Conservation (phyloP, 1,284 basidiomycete genomes). For the Ustilago tritici region DNA sequence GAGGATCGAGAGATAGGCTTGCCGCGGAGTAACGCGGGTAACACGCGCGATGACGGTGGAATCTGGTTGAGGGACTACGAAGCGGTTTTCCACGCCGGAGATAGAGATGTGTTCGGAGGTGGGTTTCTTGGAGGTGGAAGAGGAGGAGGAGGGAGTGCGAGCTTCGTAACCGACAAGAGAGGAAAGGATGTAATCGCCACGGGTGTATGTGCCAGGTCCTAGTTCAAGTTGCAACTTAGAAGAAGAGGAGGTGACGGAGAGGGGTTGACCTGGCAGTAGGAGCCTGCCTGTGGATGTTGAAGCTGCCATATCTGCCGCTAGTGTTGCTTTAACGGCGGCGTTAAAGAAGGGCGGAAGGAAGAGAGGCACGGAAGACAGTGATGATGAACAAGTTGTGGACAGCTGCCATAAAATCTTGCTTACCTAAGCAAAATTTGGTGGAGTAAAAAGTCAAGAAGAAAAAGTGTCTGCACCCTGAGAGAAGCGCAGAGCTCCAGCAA, state of each 20-base stretch:
- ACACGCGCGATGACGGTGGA: conserved; percentile 77
- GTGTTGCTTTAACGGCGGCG: not conserved
- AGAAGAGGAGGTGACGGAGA: conserved; percentile 18
- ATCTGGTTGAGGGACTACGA: conserved; percentile 57
- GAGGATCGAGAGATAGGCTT: conserved; percentile 87
- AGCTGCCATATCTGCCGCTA: conserved; percentile 12
- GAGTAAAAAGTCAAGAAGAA: conserved; percentile 16
- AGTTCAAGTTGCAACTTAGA: conserved; percentile 29
- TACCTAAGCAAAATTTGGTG: conserved; percentile 28
- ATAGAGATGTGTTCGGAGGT: conserved; percentile 21
- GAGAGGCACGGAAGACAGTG: conserved; percentile 2
- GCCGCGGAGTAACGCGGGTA: conserved; percentile 85
- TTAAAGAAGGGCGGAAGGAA: not conserved
- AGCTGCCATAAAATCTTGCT: conserved; percentile 21
- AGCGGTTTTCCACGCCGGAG: conserved; percentile 43
- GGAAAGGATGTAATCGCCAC: conserved; percentile 56
- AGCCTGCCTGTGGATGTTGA: conserved; percentile 27
- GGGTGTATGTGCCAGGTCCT: conserved; percentile 55
- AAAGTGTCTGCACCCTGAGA: conserved; percentile 10
- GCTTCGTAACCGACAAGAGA: conserved; percentile 57
- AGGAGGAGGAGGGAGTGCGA: conserved; percentile 10
- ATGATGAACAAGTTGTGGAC: not conserved
- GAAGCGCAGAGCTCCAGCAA: not conserved
- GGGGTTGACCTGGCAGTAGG: conserved; percentile 56
- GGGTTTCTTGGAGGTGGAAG: not conserved